phyloP scores from a whole-genome alignment of 2,329 filamentous ascomycete genomes.

The Botrytis paeoniae region DNA sequence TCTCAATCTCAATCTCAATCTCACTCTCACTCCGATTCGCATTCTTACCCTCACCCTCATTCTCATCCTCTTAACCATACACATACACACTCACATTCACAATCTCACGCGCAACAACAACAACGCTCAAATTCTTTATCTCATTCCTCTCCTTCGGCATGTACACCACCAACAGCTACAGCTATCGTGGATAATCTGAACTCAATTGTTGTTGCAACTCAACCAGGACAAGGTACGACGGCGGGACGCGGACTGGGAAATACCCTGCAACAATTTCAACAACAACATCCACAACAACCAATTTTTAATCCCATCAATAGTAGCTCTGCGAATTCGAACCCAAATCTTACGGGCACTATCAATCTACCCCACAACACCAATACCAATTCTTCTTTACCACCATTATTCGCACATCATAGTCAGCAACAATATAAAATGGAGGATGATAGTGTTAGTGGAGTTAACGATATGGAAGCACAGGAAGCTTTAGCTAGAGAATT shows the following conservation, averaged over 20 bases:
- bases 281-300: constrained; percentile 17
- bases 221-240: constrained; percentile 4
- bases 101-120: neutral
- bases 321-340: constrained; percentile 1
- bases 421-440: constrained; percentile 32
- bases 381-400: constrained; percentile 21
- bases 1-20: neutral
- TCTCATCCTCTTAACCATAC: neutral
- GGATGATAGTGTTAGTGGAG: constrained; percentile 15
- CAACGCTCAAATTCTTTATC: constrained; percentile 10
- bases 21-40: neutral
- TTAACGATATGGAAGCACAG: constrained; percentile 46
- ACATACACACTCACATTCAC: neutral
- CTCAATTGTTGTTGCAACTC: constrained; percentile 7
- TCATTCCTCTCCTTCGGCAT: neutral
- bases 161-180: constrained; percentile 1
- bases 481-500: constrained; percentile 59
- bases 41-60: constrained; percentile 3
- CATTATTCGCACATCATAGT: constrained; percentile 17
- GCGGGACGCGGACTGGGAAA: constrained; percentile 14
- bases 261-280: constrained; percentile 18
- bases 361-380: constrained; percentile 20
- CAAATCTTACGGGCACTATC: neutral
- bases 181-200: neutral
- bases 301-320: constrained; percentile 13